Base-by-base conservation (phyloP, 192 early-diverging fungal species). In the Entomortierella lignicola region DNA sequence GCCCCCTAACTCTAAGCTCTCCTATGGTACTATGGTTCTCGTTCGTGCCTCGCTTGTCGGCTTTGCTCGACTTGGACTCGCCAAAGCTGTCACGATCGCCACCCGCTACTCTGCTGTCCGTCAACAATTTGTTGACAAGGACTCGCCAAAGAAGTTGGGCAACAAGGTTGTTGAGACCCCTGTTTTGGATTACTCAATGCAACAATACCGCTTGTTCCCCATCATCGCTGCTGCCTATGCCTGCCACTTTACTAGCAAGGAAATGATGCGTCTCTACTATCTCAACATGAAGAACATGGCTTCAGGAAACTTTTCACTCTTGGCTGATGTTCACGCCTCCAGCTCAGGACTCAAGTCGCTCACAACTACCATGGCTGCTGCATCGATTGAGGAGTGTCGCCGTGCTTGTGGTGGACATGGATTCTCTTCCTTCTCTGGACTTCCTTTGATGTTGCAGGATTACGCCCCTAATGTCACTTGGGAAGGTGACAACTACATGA, bases 21-120 rank as follows among this genome's bases (percentile, higher is more conserved):
- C 91, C 20, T 95, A 94, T 77, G 93, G 95, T 48, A 93, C 92
- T 18, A 95, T 97, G 94, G 90, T 95, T 43, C 86, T 87, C 55
- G 89, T 94, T 50, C 92, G 95, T 71, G 89, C 92, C 12, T 87
- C 89, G 39, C 90, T 97, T 50, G 92, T 95, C 27, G 83, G 86
- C 53, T 85, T 73, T 55, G 87, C 84, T 17, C 81, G 85, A 39
- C 83, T 81, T 54, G 80, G 83, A 29, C 81, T 94, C 51, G 89
- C 92, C 43, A 88, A 87, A 67, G 91, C 92, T 10, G 89, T 84
- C 25, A 93, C 92, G 26, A 86, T 93, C 44, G 91, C 91, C 7
- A 69, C 89, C 41, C 89, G 93, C 30, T 94, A 93, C 82, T 85
- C 91, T 5, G 85, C 89, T 20, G 69, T 92, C 30, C 89, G 93